Percentiles rank a stretch among this genome's conserved stretches.
phyloP scores from a whole-genome alignment of 2,329 filamentous ascomycete species.

The Rutstroemia sp. region DNA sequence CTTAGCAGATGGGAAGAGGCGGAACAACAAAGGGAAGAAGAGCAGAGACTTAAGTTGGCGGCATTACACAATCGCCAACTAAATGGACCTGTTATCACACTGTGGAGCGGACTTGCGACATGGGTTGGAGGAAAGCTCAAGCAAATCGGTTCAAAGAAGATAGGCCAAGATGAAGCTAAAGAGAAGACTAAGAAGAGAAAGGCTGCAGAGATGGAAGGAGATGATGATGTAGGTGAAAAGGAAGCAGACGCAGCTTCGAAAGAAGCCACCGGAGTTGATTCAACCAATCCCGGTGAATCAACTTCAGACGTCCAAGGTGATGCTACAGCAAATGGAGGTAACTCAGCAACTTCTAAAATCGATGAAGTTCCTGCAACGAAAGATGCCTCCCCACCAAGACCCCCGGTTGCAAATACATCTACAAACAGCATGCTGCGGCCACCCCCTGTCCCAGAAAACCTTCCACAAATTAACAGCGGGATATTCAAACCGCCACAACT shows the following conservation, averaged over 20 bases:
- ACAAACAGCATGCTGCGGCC: neutral
- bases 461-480: slow-evolving; percentile 8
- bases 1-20: slow-evolving; percentile 90
- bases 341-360: neutral
- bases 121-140: slow-evolving; percentile 71
- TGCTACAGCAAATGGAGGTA: neutral
- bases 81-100: slow-evolving; percentile 81
- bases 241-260: neutral
- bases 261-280: neutral
- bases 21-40: slow-evolving; percentile 80
- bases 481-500: slow-evolving; percentile 9
- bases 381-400: neutral
- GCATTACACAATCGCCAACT: slow-evolving; percentile 82
- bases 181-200: slow-evolving; percentile 47
- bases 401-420: neutral
- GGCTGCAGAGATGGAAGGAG: slow-evolving; percentile 42
- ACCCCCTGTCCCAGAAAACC: slow-evolving; percentile 13
- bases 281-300: neutral
- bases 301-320: neutral
- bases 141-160: slow-evolving; percentile 54
- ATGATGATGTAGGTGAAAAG: slow-evolving; percentile 7
- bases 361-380: neutral
- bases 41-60: slow-evolving; percentile 73
- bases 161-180: slow-evolving; percentile 50
- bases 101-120: slow-evolving; percentile 86